phyloP scores from a whole-genome alignment of 2,329 filamentous ascomycete genomes.

The Simplicillium sp. region DNA sequence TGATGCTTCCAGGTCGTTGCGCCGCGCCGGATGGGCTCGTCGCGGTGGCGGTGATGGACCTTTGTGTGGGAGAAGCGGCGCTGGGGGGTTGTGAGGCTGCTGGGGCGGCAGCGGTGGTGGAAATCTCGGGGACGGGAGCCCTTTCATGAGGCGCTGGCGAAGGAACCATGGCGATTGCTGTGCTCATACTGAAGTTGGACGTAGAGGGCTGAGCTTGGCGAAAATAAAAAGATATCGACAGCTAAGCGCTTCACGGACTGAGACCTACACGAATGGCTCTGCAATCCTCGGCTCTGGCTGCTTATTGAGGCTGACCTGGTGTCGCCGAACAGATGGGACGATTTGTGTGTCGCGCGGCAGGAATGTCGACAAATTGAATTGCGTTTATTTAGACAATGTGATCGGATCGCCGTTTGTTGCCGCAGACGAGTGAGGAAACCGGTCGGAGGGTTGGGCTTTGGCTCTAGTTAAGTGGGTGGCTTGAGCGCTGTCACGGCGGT shows the following conservation, averaged over 20 bases:
- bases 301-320: too few relatives aligned
- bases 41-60: constrained; percentile 23
- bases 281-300: too few relatives aligned
- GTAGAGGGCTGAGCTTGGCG: too few relatives aligned
- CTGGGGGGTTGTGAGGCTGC: constrained; percentile 29
- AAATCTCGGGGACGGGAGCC: constrained; percentile 43
- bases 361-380: constrained; percentile 4
- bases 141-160: constrained; percentile 59
- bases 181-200: constrained; percentile 45
- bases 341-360: not conserved
- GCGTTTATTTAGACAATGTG: too few relatives aligned
- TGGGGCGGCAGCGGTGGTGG: constrained; percentile 24
- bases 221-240: too few relatives aligned
- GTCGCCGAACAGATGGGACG: not conserved
- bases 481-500: too few relatives aligned
- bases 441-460: too few relatives aligned
- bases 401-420: too few relatives aligned
- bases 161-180: constrained; percentile 59
- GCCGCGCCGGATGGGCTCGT: constrained; percentile 20
- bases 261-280: too few relatives aligned
- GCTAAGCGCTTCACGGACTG: too few relatives aligned
- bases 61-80: constrained; percentile 16
- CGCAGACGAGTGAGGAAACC: not conserved
- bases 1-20: constrained; percentile 43
- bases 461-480: too few relatives aligned